Base-by-base conservation (phyloP, 306 rosid genomes). In the Inga oerstediana region DNA sequence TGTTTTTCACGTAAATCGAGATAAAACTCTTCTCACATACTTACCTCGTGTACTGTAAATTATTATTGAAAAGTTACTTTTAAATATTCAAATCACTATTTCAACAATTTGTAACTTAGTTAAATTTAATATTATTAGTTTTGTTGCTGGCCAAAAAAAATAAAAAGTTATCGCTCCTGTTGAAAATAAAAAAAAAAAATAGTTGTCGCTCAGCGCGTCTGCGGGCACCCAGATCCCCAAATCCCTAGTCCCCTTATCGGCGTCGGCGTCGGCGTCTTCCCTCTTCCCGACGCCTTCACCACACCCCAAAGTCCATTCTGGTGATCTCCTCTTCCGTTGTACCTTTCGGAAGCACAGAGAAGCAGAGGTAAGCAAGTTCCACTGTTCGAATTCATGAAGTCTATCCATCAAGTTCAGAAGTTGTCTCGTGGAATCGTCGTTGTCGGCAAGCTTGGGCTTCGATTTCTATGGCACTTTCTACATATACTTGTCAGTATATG, bases 381-480 rank as follows among this genome's bases (percentile, higher is more conserved):
- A 58, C 12, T 9, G 4, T 24, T 24, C 35, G 17, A 62, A 62
- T 62, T 62, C 68, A 62, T 62, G 68, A 4, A 62, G 34, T 62
- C 68, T 5, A 1, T 7, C 5, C 12, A 3, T 5, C 13, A 22
- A 27, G 17, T 61, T 61, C 68, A 12, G 17, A 62, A 62, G 37
- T 11, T 27, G 34, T 27, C 67, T 10, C 1, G 16, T 27, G 37
- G 37, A 16, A 10, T 11, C 14, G 7, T 62, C 68, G 13, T 11
- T 62, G 7, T 93, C 84, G 89, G 79, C 71, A 79, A 83, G 84
- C 75, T 89, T 27, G 97, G 86, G 81, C 87, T 91, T 81, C 90
- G 17, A 81, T 80, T 93, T 34, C 76, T 91, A n/a, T 95, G 98
- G 98, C 81, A 75, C 83, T 71, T 84, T 78, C 85, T 95, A n/a